These are phyloP conservation scores for Citeromyces hawaiiensis DNA, from an alignment of 1,139 yeast species.

Conservation along the genomic window DNA sequence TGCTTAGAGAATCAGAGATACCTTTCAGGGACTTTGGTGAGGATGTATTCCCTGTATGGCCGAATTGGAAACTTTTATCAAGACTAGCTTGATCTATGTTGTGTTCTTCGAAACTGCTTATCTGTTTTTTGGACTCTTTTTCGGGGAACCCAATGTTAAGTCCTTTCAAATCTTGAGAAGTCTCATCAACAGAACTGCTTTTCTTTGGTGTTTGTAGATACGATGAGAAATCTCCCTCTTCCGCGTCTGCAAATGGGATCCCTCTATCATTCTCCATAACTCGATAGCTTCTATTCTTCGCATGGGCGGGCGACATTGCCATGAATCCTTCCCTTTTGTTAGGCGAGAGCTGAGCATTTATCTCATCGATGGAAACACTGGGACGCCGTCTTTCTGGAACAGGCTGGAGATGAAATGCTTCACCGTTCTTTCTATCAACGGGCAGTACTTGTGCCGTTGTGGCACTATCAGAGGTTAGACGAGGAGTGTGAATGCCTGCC, in stretches of 20 bases:
- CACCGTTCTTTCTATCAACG: not conserved
- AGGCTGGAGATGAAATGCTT: not conserved
- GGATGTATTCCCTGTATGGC: not conserved
- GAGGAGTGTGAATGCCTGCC: not conserved
- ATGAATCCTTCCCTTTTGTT: not conserved
- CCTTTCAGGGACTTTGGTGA: not conserved
- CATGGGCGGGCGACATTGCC: not conserved
- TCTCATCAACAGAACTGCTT: not conserved
- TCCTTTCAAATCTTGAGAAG: not conserved
- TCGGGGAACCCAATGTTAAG: not conserved
- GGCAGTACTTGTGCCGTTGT: not conserved
- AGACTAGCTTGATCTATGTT: not conserved
- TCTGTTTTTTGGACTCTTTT: not conserved
- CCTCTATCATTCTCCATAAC: not conserved
- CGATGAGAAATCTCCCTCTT: not conserved
- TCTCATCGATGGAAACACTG: not conserved
- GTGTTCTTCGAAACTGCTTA: not conserved
- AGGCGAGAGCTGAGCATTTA: not conserved
- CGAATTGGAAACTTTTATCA: not conserved
- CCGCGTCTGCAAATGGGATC: not conserved
- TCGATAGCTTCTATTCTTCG: not conserved
- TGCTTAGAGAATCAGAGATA: slow-evolving; percentile 2
- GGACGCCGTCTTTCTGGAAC: slow-evolving; percentile 1
- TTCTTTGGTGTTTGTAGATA: not conserved
- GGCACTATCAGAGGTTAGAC: not conserved